Evolutionary conservation across 495 filamentous ascomycete species (phyloP).

Genomic region (Peziza echinospora): DNA sequence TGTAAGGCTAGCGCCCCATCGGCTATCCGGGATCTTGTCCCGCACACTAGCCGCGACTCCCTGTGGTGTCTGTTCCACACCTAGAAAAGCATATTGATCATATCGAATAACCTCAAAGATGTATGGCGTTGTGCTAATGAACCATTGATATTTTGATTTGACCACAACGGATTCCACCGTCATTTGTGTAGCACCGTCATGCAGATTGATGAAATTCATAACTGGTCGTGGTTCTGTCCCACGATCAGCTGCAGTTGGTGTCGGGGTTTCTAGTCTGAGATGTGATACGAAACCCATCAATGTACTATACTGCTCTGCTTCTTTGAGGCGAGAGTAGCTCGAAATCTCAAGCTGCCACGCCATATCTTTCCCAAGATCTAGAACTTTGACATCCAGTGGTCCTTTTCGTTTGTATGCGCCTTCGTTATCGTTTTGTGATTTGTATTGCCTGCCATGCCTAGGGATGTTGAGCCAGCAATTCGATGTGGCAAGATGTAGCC

Average conservation of each 20-base stretch:
- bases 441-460: background rate
- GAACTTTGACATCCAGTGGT: constrained; percentile 13
- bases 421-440: background rate
- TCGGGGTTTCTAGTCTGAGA: constrained; percentile 8
- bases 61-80: constrained; percentile 1
- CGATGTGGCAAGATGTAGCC: background rate
- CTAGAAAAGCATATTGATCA: constrained; percentile 8
- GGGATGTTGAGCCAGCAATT: background rate
- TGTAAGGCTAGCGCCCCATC: constrained; percentile 12
- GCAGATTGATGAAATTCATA: constrained; percentile 12
- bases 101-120: constrained; percentile 18
- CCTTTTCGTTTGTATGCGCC: constrained; percentile 1
- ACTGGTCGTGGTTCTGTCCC: background rate
- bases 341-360: constrained; percentile 17
- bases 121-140: constrained; percentile 10
- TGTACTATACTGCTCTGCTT: constrained; percentile 10
- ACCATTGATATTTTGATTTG: constrained; percentile 18
- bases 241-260: background rate
- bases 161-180: constrained; percentile 9
- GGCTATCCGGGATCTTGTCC: constrained; percentile 6
- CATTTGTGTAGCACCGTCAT: too few species aligned
- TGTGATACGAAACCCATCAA: constrained; percentile 13
- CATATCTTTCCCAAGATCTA: constrained; percentile 15
- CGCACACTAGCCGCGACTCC: constrained; percentile 10
- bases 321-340: constrained; percentile 5